phyloP scores from a whole-genome alignment of 768 basidiomycete genomes.

The Boletus rubroflammeus region DNA sequence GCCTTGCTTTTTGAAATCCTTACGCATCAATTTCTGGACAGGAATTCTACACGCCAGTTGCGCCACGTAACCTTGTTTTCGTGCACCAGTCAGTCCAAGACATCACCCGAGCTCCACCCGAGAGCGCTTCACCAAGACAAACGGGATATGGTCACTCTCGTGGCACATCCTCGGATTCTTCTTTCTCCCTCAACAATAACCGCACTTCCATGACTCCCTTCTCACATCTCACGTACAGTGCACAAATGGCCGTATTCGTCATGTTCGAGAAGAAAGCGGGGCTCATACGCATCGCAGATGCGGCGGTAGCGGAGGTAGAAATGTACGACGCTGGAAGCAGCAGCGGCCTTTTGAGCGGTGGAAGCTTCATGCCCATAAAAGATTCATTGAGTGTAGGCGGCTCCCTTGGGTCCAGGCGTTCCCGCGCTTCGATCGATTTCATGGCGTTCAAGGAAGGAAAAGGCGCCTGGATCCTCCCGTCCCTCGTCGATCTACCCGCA shows the following conservation, averaged over 20 bases:
- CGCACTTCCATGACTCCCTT: constrained; percentile 31
- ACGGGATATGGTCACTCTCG: constrained; percentile 38
- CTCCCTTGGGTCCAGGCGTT: constrained; percentile 31
- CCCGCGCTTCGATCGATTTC: constrained; percentile 43
- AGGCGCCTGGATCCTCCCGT: constrained; percentile 27
- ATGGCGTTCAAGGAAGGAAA: constrained; percentile 37
- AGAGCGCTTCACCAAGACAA: constrained; percentile 31
- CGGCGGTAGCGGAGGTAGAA: constrained; percentile 77
- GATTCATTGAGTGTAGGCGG: constrained; percentile 25
- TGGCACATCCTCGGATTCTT: constrained; percentile 39
- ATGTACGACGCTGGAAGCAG: constrained; percentile 40
- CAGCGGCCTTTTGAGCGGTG: constrained; percentile 5
- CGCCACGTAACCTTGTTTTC: constrained; percentile 64
- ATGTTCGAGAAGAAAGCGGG: constrained; percentile 85
- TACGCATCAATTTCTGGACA: constrained; percentile 26
- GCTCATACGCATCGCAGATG: constrained; percentile 77
- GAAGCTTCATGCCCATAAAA: constrained; percentile 22
- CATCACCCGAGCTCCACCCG: constrained; percentile 40
- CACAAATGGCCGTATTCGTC: constrained; percentile 76
- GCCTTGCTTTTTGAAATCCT: neutral
- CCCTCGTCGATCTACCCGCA: constrained; percentile 24
- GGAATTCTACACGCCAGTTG: constrained; percentile 82
- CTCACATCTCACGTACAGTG: constrained; percentile 50
- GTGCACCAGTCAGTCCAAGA: constrained; percentile 66
- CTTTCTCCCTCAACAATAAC: constrained; percentile 28